Evolutionary conservation across 2,329 filamentous ascomycete genomes (phyloP).

Genomic region (Colletotrichum viniferum): DNA sequence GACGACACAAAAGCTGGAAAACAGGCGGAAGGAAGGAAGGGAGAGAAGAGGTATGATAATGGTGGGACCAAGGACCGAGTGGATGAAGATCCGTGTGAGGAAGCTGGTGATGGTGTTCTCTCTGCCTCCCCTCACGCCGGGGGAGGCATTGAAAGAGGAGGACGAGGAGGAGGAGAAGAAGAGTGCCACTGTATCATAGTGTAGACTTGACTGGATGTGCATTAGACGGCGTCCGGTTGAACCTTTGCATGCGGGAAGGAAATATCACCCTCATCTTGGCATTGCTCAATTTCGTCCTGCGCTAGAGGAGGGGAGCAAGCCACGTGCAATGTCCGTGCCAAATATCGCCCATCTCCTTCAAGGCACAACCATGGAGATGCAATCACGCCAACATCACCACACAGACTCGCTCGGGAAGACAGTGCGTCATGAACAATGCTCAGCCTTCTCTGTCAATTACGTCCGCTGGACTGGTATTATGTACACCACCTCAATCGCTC

Average conservation of each 20-base stretch:
- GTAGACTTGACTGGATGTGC: conserved; percentile 44
- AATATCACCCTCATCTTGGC: conserved; percentile 2
- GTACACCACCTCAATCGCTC: conserved; percentile 6
- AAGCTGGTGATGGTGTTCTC: neutral
- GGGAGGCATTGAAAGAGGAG: neutral
- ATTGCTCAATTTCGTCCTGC: neutral
- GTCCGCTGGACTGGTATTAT: conserved; percentile 13
- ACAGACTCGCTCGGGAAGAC: neutral
- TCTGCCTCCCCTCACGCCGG: neutral
- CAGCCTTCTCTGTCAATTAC: neutral
- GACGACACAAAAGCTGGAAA: neutral
- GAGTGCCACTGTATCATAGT: conserved; percentile 44
- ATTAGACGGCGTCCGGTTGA: conserved; percentile 48
- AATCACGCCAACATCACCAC: neutral
- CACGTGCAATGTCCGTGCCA: neutral
- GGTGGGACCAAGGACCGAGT: neutral
- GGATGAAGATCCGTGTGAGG: neutral
- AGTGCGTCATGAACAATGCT: neutral
- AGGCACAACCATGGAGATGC: neutral
- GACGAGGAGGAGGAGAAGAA: neutral
- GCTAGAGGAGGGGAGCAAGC: neutral
- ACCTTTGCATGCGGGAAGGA: conserved; percentile 21
- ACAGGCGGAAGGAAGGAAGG: neutral
- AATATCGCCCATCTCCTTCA: neutral
- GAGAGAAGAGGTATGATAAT: neutral